Conservation (phyloP, 768 basidiomycete species). For the Boletus rex-veris region DNA sequence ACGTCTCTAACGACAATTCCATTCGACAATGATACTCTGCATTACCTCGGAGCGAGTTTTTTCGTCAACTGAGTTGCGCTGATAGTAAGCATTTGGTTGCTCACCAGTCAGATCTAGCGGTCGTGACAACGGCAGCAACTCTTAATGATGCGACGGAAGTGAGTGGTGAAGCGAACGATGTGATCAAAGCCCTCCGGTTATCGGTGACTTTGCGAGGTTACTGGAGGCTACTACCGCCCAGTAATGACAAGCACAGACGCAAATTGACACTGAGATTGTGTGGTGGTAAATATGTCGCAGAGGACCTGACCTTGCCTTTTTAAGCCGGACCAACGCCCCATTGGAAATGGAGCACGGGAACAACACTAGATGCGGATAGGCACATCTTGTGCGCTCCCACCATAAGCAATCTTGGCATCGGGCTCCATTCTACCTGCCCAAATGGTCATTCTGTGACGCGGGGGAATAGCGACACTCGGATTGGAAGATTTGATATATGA, state of each 20-base stretch:
- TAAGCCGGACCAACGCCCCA: conserved; percentile 5
- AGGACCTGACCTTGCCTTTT: conserved; percentile 7
- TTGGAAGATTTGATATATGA: conserved; percentile 17
- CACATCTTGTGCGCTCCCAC: conserved; percentile 4
- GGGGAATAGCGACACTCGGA: conserved; percentile 9
- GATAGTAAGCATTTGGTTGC: not conserved
- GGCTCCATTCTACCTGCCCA: too few species aligned
- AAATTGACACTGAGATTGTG: not conserved
- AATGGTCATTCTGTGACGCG: conserved; percentile 5
- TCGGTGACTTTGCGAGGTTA: not conserved
- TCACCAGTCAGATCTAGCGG: conserved; percentile 8
- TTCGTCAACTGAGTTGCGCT: not conserved
- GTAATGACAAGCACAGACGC: not conserved
- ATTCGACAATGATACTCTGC: conserved; percentile 39
- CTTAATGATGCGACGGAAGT: not conserved
- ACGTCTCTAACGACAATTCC: conserved; percentile 59
- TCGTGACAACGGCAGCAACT: not conserved
- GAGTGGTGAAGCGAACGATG: not conserved
- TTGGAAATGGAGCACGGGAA: conserved; percentile 10
- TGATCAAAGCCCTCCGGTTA: not conserved
- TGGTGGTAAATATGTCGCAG: not conserved
- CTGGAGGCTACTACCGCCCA: not conserved
- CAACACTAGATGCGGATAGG: conserved; percentile 10
- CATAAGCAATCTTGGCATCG: conserved; percentile 3
- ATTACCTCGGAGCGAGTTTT: conserved; percentile 28